Conservation (phyloP, 805 yeast genomes). For the Metschnikowia baotianmanensis region DNA sequence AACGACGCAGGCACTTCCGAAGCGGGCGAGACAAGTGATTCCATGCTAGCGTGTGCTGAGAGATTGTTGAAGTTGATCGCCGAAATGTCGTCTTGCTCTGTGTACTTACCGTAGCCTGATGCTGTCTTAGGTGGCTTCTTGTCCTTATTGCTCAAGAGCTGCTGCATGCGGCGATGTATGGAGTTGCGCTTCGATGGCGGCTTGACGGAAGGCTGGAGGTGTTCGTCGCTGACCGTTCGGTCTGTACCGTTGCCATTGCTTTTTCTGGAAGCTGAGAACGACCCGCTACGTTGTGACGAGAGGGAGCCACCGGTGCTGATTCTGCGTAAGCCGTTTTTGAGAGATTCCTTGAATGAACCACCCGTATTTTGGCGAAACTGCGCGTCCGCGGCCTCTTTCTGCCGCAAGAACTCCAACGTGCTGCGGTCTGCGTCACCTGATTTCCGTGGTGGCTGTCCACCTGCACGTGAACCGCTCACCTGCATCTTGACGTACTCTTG, state of each 20-base stretch:
- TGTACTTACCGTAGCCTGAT: conserved; percentile 76
- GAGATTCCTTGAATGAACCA: conserved; percentile 34
- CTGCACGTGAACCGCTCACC: conserved; percentile 27
- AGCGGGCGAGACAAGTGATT: conserved; percentile 14
- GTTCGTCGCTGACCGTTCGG: conserved; percentile 5
- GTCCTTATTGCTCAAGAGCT: conserved; percentile 41
- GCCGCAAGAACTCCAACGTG: conserved; percentile 37
- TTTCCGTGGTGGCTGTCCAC: conserved; percentile 15
- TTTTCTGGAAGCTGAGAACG: conserved; percentile 2
- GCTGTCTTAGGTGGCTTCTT: conserved; percentile 61
- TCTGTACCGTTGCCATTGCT: conserved; percentile 12
- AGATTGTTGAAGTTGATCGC: conserved; percentile 26
- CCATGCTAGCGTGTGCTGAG: conserved; percentile 26
- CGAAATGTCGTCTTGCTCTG: conserved; percentile 37
- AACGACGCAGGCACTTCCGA: conserved; percentile 5
- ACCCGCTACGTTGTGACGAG: conserved; percentile 17
- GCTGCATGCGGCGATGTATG: conserved; percentile 56
- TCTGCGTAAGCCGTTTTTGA: conserved; percentile 34
- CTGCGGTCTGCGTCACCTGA: conserved; percentile 22
- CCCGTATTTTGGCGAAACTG: conserved; percentile 36
- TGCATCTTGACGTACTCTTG: conserved; percentile 35
- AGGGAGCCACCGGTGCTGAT: conserved; percentile 40
- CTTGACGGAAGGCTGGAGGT: background rate
- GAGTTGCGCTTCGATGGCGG: conserved; percentile 22
- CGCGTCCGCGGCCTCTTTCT: conserved; percentile 27